Evolutionary conservation across 2,329 filamentous ascomycete genomes (phyloP), one percentile per base, ranked within the genome.

Genomic region (Plectosphaerella sp.): DNA sequence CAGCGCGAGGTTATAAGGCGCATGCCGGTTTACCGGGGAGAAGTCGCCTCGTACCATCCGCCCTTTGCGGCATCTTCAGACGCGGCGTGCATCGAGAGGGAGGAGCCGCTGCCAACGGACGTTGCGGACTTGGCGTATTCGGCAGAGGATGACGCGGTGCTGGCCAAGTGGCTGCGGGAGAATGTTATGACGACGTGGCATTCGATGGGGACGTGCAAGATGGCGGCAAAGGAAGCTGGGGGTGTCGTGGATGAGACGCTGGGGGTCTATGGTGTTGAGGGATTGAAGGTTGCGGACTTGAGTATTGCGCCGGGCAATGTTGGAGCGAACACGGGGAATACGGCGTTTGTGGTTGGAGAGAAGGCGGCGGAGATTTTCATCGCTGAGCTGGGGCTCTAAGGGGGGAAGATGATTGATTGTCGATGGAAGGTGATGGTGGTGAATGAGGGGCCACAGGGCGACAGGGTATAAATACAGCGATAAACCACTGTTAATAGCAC

Each of bases 1-100:
- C 73, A 76, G 41, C 79, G 84, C 3, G 83, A 86, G 63, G 76
- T 86, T 49, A 69, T 74, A 20, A 76, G 83, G 3, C 77, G 82
- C 12, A 78, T 80, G 61, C 64, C 72, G 3, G 70, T 74, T 52
- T 84, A 77, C 65, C 58, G 71, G 51, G 70, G 79, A 60, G 72
- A 79, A 62, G 39, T 72, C 2, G 61, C 66, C 4, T 49, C 60
- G 4, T 59, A 66, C 2, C 74, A 77, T 50, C 77, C 77, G 1
- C 63, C 63, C 12, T 80, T 79, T 58, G 60, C 68, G 1, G 53
- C 65, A 7, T 65, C 59, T 1, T 75, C 71, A 4, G 65, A 66
- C n/a, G 75, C 74, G 1, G 63, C 63, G 1, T 54, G 62, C 52
- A 63, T 52, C 61, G 59, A 63, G 24, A 54, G 57, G 3, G 59